A percentile compares a stretch with the other conserved stretches of the same genome.
Conservation (phyloP, 257 asterid species). For the Rehmannia glutinosa region DNA sequence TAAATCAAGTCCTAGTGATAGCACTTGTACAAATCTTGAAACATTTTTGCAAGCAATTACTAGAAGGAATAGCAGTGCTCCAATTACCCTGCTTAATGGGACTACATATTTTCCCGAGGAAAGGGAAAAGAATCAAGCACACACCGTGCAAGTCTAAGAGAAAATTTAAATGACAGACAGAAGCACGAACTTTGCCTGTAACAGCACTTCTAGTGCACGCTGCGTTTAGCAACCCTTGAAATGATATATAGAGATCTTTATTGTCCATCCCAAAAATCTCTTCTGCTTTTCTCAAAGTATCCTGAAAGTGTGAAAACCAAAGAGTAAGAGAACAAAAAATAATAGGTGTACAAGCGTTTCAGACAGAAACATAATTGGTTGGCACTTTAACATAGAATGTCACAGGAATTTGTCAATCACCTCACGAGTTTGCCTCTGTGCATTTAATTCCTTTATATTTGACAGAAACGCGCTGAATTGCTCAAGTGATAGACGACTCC, state of each 20-base stretch:
- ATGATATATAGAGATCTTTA: conserved; percentile 81
- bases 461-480: conserved; percentile 92
- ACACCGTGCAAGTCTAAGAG: too few relatives aligned
- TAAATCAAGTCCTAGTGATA: too few relatives aligned
- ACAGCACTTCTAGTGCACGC: conserved; percentile 30
- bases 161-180: not conserved
- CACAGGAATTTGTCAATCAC: conserved; percentile 28
- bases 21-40: too few relatives aligned
- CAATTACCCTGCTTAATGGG: not conserved
- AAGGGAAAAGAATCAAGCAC: too few relatives aligned
- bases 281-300: conserved; percentile 81
- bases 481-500: conserved; percentile 93
- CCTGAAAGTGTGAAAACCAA: conserved; percentile 36
- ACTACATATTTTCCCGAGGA: too few relatives aligned
- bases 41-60: too few relatives aligned
- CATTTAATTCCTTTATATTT: conserved; percentile 85
- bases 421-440: conserved; percentile 96
- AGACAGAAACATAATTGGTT: not conserved
- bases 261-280: conserved; percentile 85
- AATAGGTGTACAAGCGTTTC: not conserved
- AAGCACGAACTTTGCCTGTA: not conserved
- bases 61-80: too few relatives aligned
- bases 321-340: not conserved
- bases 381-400: not conserved
- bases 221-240: conserved; percentile 95